Conservation (phyloP, 169 alveolate species). For the Cryptosporidium xiaoi region DNA sequence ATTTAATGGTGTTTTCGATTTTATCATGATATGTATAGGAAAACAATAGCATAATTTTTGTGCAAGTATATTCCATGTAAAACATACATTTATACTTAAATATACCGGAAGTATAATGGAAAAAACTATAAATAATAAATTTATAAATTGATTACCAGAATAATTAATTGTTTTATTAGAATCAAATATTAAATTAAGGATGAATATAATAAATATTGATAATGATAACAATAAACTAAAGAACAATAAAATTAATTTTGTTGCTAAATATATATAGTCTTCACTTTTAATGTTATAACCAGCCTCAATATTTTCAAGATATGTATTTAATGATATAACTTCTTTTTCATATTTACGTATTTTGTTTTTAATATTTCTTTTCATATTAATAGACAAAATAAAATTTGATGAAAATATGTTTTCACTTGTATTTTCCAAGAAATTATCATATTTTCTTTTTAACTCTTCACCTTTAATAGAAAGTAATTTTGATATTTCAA, state of each 20-base stretch:
- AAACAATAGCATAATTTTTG: slow-evolving; percentile 56
- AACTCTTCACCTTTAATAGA: slow-evolving; percentile 24
- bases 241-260: not conserved
- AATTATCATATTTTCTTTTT: slow-evolving; percentile 25
- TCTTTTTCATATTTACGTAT: slow-evolving; percentile 46
- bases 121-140: slow-evolving; percentile 21
- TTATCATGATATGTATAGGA: slow-evolving; percentile 27
- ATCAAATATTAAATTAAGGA: not conserved
- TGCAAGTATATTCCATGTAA: slow-evolving; percentile 50
- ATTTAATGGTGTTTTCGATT: slow-evolving; percentile 48
- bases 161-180: slow-evolving; percentile 6
- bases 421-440: slow-evolving; percentile 2
- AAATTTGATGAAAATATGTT: slow-evolving; percentile 9
- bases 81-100: slow-evolving; percentile 35
- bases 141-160: slow-evolving; percentile 27
- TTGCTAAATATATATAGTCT: not conserved
- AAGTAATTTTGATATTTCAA: slow-evolving; percentile 8
- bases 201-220: slow-evolving; percentile 15
- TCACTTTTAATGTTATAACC: slow-evolving; percentile 22
- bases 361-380: slow-evolving; percentile 34
- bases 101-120: slow-evolving; percentile 45
- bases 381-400: not conserved
- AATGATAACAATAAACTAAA: slow-evolving; percentile 29
- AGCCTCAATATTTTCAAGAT: slow-evolving; percentile 30
- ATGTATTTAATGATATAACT: slow-evolving; percentile 42